phyloP scores from a whole-genome alignment of 2,329 filamentous ascomycete genomes.

The Neoarthrinium moseri region DNA sequence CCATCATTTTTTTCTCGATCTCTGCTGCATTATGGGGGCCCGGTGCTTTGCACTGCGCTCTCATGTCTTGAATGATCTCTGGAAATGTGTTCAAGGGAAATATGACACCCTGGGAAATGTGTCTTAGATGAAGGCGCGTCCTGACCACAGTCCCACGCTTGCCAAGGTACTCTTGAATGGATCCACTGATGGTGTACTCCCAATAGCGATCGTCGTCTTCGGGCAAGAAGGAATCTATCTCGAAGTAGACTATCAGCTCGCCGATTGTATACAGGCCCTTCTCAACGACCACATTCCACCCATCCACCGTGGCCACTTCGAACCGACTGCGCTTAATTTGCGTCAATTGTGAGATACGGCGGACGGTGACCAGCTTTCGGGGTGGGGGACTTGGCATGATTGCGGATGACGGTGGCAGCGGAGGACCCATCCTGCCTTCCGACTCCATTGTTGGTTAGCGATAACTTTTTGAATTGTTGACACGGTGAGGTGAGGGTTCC shows the following conservation, averaged over 20 bases:
- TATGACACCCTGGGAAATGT: slow-evolving; percentile 28
- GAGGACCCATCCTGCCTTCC: not conserved
- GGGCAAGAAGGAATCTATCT: slow-evolving; percentile 31
- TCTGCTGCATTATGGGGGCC: slow-evolving; percentile 4
- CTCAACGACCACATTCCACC: slow-evolving; percentile 23
- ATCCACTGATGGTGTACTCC: slow-evolving; percentile 14
- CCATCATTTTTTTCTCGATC: slow-evolving; percentile 15
- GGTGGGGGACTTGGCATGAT: not conserved
- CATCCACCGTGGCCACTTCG: slow-evolving; percentile 21
- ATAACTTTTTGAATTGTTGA: too few relatives aligned
- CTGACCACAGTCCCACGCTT: slow-evolving; percentile 22
- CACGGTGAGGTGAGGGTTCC: too few relatives aligned
- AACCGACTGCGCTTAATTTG: slow-evolving; percentile 7
- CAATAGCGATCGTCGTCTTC: slow-evolving; percentile 15
- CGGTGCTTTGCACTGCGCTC: not conserved
- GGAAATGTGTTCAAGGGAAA: slow-evolving; percentile 18
- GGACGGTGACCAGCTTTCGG: slow-evolving; percentile 32
- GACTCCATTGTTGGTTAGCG: too few relatives aligned
- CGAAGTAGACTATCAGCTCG: slow-evolving; percentile 29
- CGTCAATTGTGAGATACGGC: slow-evolving; percentile 16
- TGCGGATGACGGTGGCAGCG: not conserved
- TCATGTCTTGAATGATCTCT: slow-evolving; percentile 13
- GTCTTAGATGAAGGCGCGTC: slow-evolving; percentile 13
- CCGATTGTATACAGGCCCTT: slow-evolving; percentile 14
- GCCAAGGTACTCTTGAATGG: slow-evolving; percentile 11